Evolutionary conservation across 768 basidiomycete genomes (phyloP).

Genomic region (Boletus rex-veris): DNA sequence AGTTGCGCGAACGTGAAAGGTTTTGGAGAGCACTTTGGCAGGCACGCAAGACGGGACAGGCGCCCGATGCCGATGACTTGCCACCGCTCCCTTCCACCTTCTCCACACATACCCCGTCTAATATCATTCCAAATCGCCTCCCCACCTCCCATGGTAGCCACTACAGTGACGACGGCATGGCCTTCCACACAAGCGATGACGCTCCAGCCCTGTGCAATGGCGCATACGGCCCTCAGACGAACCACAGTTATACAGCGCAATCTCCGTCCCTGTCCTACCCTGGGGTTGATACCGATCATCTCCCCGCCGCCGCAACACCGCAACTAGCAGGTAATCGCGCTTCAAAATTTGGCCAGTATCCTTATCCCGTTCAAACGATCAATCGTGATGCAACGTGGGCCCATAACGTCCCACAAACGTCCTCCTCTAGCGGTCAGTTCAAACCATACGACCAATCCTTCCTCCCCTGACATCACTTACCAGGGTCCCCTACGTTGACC

Average conservation of each 20-base stretch:
- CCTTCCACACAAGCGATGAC: slow-evolving; percentile 51
- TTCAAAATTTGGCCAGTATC: slow-evolving; percentile 52
- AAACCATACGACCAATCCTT: slow-evolving; percentile 25
- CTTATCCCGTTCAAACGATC: slow-evolving; percentile 37
- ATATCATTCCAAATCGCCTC: slow-evolving; percentile 34
- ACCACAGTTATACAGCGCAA: slow-evolving; percentile 41
- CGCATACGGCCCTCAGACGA: slow-evolving; percentile 41
- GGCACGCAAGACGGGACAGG: slow-evolving; percentile 54
- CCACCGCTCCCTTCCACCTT: slow-evolving; percentile 47
- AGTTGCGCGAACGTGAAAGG: slow-evolving; percentile 69
- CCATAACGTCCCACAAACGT: slow-evolving; percentile 28
- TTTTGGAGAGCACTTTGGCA: slow-evolving; percentile 70
- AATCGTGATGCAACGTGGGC: slow-evolving; percentile 30
- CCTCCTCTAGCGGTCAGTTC: slow-evolving; percentile 32
- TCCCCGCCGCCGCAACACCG: slow-evolving; percentile 24
- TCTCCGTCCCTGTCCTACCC: slow-evolving; percentile 45
- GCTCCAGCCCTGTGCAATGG: slow-evolving; percentile 40
- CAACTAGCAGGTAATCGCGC: slow-evolving; percentile 40
- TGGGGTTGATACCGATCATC: slow-evolving; percentile 32
- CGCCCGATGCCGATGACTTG: slow-evolving; percentile 50
- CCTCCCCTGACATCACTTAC: slow-evolving; percentile 37
- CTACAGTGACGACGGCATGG: slow-evolving; percentile 40
- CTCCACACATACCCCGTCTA: slow-evolving; percentile 32
- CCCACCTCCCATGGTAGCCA: slow-evolving; percentile 36
- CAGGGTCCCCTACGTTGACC: slow-evolving; percentile 55